These are phyloP conservation scores for Rauvolfia tetraphylla DNA, from an alignment of 257 asterid species.

Conservation along the genomic window DNA sequence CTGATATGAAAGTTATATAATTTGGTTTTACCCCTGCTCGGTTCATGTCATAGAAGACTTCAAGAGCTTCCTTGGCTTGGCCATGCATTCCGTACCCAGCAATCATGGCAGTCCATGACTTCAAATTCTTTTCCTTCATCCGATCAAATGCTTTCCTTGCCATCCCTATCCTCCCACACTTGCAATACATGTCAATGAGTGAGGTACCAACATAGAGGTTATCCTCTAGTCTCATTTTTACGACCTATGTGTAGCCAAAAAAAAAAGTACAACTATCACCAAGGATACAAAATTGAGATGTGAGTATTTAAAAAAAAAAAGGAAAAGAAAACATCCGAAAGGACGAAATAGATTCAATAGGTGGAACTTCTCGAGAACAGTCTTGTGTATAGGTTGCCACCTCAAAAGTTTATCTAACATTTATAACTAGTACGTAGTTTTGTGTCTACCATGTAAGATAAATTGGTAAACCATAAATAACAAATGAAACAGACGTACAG, in stretches of 20 bases:
- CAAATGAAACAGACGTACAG: not conserved
- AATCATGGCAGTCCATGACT: conserved; percentile 91
- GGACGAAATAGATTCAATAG: not conserved
- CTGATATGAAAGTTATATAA: conserved; percentile 70
- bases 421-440: not conserved
- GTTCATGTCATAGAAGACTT: conserved; percentile 66
- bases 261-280: conserved; percentile 9
- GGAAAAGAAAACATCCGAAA: not conserved
- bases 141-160: conserved; percentile 69
- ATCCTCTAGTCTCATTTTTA: conserved; percentile 67
- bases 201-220: conserved; percentile 76
- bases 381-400: not conserved
- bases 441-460: not conserved
- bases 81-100: conserved; percentile 98
- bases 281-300: not conserved
- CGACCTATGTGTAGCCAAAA: conserved; percentile 37
- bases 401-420: not conserved
- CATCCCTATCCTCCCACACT: conserved; percentile 65
- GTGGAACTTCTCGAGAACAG: not conserved
- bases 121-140: conserved; percentile 71
- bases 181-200: conserved; percentile 87
- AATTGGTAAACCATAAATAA: not conserved
- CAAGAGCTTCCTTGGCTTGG: conserved; percentile 74
- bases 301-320: too few relatives aligned
- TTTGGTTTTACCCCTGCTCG: conserved; percentile 64